phyloP scores from a whole-genome alignment of 2,329 filamentous ascomycete species.

The Fusarium zealandicum region DNA sequence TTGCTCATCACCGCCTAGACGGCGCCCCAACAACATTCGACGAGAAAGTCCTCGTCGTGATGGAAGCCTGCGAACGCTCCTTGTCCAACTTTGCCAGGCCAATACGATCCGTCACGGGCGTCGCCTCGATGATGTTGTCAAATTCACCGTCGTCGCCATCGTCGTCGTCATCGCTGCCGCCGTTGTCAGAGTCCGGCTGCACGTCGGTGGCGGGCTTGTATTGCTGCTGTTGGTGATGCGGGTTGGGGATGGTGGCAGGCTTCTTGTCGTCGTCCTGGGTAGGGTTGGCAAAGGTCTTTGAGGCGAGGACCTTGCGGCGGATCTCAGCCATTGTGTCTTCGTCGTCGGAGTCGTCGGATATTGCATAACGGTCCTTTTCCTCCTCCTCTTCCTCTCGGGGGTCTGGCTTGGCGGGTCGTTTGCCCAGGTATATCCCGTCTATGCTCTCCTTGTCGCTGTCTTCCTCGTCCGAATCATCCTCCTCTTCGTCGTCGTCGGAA shows the following conservation, averaged over 20 bases:
- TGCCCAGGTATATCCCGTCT: slow-evolving; percentile 69
- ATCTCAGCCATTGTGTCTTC: slow-evolving; percentile 90
- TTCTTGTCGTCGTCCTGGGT: slow-evolving; percentile 57
- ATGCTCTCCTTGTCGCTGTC: slow-evolving; percentile 55
- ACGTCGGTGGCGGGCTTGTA: slow-evolving; percentile 69
- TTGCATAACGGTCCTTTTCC: slow-evolving; percentile 71
- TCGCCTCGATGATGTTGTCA: slow-evolving; percentile 91
- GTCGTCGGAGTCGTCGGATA: slow-evolving; percentile 83
- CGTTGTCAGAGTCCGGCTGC: slow-evolving; percentile 76
- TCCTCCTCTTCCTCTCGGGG: slow-evolving; percentile 52
- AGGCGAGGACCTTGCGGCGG: slow-evolving; percentile 85
- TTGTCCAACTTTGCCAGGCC: slow-evolving; percentile 68
- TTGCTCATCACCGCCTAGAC: slow-evolving; percentile 51
- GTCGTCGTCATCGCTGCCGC: slow-evolving; percentile 54
- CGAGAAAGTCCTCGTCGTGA: slow-evolving; percentile 60
- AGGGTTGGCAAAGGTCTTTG: slow-evolving; percentile 77
- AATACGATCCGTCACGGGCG: slow-evolving; percentile 84
- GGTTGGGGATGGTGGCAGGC: slow-evolving; percentile 68
- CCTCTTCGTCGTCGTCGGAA: slow-evolving; percentile 63
- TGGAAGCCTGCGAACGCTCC: slow-evolving; percentile 57
- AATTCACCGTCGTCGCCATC: slow-evolving; percentile 81
- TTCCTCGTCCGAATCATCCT: slow-evolving; percentile 58
- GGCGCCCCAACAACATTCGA: slow-evolving; percentile 59
- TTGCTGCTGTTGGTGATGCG: slow-evolving; percentile 51
- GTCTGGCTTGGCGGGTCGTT: slow-evolving; percentile 50